These are phyloP conservation scores for Diaporthe vaccinii DNA, from an alignment of 2,329 filamentous ascomycete species.

Conservation along the genomic window DNA sequence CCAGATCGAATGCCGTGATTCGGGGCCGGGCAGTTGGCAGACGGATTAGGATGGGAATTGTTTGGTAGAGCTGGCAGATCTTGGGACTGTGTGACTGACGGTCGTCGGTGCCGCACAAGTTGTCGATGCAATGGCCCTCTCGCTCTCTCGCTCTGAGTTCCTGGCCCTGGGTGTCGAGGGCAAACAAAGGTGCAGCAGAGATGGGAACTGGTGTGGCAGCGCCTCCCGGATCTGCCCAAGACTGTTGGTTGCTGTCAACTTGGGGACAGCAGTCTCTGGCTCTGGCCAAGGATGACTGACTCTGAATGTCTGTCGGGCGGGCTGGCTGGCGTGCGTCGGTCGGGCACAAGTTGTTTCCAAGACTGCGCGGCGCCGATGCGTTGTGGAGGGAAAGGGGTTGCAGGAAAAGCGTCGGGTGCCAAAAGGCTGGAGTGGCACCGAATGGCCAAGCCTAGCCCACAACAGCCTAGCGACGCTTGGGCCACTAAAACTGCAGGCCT, in stretches of 20 bases:
- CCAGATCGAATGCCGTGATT: constrained; percentile 6
- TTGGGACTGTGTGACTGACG: constrained; percentile 31
- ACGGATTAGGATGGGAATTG: constrained; percentile 16
- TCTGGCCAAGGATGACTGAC: constrained; percentile 21
- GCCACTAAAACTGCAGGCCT: constrained; percentile 26
- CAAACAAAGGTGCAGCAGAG: constrained; percentile 18
- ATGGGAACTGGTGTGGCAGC: background rate
- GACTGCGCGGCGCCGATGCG: constrained; percentile 10
- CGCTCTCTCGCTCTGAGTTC: background rate
- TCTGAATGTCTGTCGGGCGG: constrained; percentile 2
- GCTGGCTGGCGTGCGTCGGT: constrained; percentile 29
- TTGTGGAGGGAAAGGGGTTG: constrained; percentile 37
- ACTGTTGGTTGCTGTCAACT: constrained; percentile 7
- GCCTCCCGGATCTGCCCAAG: background rate
- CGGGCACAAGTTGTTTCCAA: constrained; percentile 32
- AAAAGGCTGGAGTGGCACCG: constrained; percentile 35
- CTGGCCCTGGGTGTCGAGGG: background rate
- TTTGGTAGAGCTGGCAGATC: constrained; percentile 34
- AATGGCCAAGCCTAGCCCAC: constrained; percentile 29
- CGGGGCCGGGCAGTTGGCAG: constrained; percentile 15
- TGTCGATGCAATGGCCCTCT: constrained; percentile 24
- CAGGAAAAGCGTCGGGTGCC: constrained; percentile 35
- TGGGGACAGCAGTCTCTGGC: constrained; percentile 4
- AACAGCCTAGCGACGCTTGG: constrained; percentile 34
- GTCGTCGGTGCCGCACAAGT: constrained; percentile 32